Evolutionary conservation across 1,139 yeast genomes (phyloP), one percentile per base, ranked within the genome.

Genomic region (Candida labiduridarum): DNA sequence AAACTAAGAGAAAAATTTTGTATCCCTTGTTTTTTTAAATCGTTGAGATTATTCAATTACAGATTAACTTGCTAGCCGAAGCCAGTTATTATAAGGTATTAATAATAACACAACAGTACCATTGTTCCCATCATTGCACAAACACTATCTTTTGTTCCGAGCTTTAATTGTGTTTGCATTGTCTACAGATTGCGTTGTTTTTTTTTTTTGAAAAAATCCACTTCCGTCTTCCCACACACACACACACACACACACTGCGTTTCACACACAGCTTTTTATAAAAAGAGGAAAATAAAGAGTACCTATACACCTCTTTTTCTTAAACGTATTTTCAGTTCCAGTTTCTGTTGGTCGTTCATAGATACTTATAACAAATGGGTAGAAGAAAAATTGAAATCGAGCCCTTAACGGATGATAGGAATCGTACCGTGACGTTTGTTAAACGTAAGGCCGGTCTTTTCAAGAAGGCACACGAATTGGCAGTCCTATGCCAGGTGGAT

Each of bases 351-450:
- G 36, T n/a, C 44, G 30, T 16, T 31, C 38, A 30, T 16, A 18
- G 22, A 7, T 19, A 33, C 2, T 35, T 16, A 33, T 19, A 42
- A 9, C 9, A 25, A 33, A 94, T 94, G 99, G 99, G 99, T 47
- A 86, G 99, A 77, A 87, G 98, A 73, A 94, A 94, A 69, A 94
- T 94, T 57, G 96, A 89, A 58, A 94, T 94, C 61, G 85, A 89
- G 67, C 98, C 98, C 45, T 84, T 94, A 54, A 77, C 85, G 6
- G 97, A 94, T 59, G 98, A 92, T 67, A 78, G 98, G 53, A 92
- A 91, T 68, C 72, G 91, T 56, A 84, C 95, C 6, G 92, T 87
- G 31, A 94, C 99, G 0, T 94, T 94, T 67, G 90, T 90, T 56
- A 94, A 94, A 68, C 80, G 99, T 50, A 94, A 92, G 67, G 96